These are phyloP conservation scores for Zymoseptoria brevis DNA, from an alignment of 2,329 filamentous ascomycete genomes.

Conservation along the genomic window DNA sequence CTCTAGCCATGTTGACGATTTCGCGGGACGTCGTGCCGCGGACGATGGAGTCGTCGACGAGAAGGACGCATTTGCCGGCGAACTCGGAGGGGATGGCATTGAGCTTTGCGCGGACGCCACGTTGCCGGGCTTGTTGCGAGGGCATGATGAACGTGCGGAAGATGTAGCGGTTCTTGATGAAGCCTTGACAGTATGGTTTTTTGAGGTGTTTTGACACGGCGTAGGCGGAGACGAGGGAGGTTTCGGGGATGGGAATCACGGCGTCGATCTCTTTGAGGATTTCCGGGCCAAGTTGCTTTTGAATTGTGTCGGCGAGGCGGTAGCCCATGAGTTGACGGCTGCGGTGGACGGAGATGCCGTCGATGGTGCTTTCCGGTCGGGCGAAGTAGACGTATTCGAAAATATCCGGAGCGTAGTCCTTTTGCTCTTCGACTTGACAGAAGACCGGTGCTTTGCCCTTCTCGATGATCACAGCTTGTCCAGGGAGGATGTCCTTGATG, in stretches of 20 bases:
- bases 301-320: slow-evolving; percentile 67
- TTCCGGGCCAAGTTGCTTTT: slow-evolving; percentile 58
- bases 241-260: slow-evolving; percentile 78
- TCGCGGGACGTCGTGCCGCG: slow-evolving; percentile 74
- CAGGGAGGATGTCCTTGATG: slow-evolving; percentile 70
- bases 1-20: slow-evolving; percentile 75
- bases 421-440: slow-evolving; percentile 60
- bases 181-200: slow-evolving; percentile 71
- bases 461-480: slow-evolving; percentile 76
- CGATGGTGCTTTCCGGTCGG: slow-evolving; percentile 71
- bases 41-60: slow-evolving; percentile 88
- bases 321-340: slow-evolving; percentile 81
- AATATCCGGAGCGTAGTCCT: slow-evolving; percentile 72
- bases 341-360: slow-evolving; percentile 79
- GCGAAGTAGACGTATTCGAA: slow-evolving; percentile 88
- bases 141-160: slow-evolving; percentile 85
- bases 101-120: slow-evolving; percentile 82
- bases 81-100: slow-evolving; percentile 83
- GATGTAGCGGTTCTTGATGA: slow-evolving; percentile 85
- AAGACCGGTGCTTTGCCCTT: slow-evolving; percentile 70
- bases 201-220: slow-evolving; percentile 65
- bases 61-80: slow-evolving; percentile 65
- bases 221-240: slow-evolving; percentile 71
- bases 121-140: slow-evolving; percentile 69
- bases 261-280: slow-evolving; percentile 69